A percentile compares a stretch with the other conserved stretches of the same genome.
phyloP scores from a whole-genome alignment of 805 yeast species.

The Saccharomycopsis babjevae region DNA sequence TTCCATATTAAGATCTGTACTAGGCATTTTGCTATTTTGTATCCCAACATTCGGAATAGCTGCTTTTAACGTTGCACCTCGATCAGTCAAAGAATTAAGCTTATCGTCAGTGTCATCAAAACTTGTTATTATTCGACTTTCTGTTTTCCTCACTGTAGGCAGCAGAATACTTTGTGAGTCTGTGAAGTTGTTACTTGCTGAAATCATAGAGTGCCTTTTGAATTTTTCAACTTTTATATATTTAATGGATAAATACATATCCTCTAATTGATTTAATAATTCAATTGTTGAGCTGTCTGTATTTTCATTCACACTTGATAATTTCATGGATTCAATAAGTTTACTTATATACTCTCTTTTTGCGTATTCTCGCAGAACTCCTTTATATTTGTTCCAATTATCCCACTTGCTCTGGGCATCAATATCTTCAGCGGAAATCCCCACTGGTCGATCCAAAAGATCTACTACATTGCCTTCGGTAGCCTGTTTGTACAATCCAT shows the following conservation, averaged over 20 bases:
- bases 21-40: not conserved
- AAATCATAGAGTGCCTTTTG: not conserved
- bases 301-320: not conserved
- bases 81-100: too few relatives aligned
- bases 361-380: slow-evolving; percentile 59
- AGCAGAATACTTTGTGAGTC: not conserved
- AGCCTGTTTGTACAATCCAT: slow-evolving; percentile 82
- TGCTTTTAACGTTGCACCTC: too few relatives aligned
- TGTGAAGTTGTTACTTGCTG: not conserved
- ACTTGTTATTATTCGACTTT: not conserved
- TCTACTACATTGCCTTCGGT: slow-evolving; percentile 78
- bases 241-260: not conserved
- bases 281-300: not conserved
- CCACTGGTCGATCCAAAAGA: slow-evolving; percentile 55
- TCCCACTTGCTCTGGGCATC: slow-evolving; percentile 71
- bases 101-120: not conserved
- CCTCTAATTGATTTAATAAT: not conserved
- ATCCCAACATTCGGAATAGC: not conserved
- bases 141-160: not conserved
- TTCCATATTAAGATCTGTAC: not conserved
- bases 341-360: slow-evolving; percentile 59
- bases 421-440: slow-evolving; percentile 49
- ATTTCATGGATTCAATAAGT: slow-evolving; percentile 54
- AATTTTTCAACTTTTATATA: not conserved
- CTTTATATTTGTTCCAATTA: slow-evolving; percentile 74